phyloP scores from a whole-genome alignment of 1,139 yeast genomes.

The Candida mesenterica region DNA sequence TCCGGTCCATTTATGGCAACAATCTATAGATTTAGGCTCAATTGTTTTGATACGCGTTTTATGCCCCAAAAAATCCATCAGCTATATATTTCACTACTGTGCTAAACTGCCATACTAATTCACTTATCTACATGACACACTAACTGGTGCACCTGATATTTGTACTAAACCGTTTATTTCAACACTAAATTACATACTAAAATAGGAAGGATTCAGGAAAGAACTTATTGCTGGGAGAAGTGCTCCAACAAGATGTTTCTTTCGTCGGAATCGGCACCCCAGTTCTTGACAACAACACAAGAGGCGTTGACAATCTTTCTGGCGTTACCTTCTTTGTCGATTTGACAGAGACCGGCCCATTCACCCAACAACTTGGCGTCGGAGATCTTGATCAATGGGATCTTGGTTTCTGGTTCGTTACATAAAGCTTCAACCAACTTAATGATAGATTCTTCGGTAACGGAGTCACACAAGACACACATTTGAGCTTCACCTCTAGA shows the following conservation, averaged over 20 bases:
- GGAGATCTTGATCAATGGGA: conserved; percentile 98
- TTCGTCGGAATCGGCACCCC: conserved; percentile 99
- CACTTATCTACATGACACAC: too few relatives aligned
- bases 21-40: too few relatives aligned
- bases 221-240: conserved; percentile 80
- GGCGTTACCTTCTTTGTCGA: conserved; percentile 99
- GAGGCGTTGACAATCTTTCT: conserved; percentile 99
- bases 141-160: too few relatives aligned
- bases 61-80: too few relatives aligned
- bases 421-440: conserved; percentile 99
- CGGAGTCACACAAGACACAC: conserved; percentile 97
- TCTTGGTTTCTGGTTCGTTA: conserved; percentile 95
- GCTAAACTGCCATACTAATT: too few relatives aligned
- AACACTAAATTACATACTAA: neutral
- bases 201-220: neutral
- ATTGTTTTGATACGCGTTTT: too few relatives aligned
- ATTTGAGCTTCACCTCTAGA: conserved; percentile 97
- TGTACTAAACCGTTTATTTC: neutral
- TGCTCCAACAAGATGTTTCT: conserved; percentile 95
- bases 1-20: conserved; percentile 8
- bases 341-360: conserved; percentile 99
- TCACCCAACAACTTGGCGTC: conserved; percentile 99
- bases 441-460: conserved; percentile 95
- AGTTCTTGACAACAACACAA: conserved; percentile 98
- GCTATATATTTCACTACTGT: too few relatives aligned